Evolutionary conservation across 2,329 filamentous ascomycete genomes (phyloP), one percentile per base, ranked within the genome.

Genomic region (Hypoxylon sp.): DNA sequence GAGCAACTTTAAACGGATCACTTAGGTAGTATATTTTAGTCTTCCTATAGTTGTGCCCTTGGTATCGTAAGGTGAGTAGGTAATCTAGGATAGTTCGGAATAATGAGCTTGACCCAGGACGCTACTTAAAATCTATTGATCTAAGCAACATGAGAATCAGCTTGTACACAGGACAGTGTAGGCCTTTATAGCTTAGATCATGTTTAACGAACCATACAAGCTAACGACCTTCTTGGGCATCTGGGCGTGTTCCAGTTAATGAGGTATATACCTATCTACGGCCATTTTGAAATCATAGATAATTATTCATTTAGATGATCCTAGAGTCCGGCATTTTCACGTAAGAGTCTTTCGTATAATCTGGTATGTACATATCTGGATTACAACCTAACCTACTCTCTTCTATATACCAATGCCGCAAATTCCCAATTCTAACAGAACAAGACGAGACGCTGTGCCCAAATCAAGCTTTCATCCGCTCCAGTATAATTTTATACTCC

Each of bases 401-500:
- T 44, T 22, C 39, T 22, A 44, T 44, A 19, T 44, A 44, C 17
- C 17, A 44, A 10, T 17, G 3, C 22, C 4, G 17, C 39, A 44
- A 37, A 37, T 3, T 24, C 44, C 26, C 26, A 4, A 14, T n/a
- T 29, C 31, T 19, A 33, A 22, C 4, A 47, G 13, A 19, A 13
- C 13, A 26, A 14, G 44, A 47, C 29, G 31, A 47, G 42, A 35
- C n/a, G 13, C 39, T 47, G 46, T 26, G 17, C 11, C 14, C 14
- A 60, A 31, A 14, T 73, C 37, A 84, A 48, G 77, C 78, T 59
- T 81, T 81, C 87, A 91, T 92, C 62, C 88, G 84, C 76, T 96
- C 92, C 54, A 86, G 78, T 31, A 98, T 90, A 19, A 93, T 74
- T 82, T 98, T 98, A 78, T 98, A 98, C 81, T 90, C 85, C 81